Percentiles rank a stretch among this genome's conserved stretches.
These are phyloP conservation scores for Pistacia atlantica DNA, from an alignment of 345 rosid genomes.

Conservation along the genomic window DNA sequence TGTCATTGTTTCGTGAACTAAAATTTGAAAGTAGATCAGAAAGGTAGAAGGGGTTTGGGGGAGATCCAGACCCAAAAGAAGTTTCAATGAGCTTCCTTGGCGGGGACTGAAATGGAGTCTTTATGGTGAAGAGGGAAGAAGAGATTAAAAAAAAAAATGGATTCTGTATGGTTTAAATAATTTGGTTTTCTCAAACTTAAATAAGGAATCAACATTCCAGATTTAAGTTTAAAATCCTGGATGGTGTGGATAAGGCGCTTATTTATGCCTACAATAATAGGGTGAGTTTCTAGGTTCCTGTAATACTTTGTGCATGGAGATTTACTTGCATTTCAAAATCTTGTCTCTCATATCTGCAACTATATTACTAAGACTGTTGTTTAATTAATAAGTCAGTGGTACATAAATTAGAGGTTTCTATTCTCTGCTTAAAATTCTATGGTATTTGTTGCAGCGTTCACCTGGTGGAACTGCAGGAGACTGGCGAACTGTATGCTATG, in stretches of 20 bases:
- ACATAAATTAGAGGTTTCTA: background rate
- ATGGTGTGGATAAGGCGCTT: background rate
- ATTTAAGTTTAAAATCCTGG: background rate
- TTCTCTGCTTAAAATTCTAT: background rate
- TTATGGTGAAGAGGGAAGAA: background rate
- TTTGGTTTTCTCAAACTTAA: background rate
- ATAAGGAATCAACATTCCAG: background rate
- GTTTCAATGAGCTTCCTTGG: background rate
- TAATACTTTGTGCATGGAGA: background rate
- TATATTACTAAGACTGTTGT: background rate
- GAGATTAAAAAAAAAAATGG: background rate
- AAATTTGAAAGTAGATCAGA: background rate
- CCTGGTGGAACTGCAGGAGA: slow-evolving; percentile 80
- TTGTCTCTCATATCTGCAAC: background rate
- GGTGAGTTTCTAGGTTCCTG: background rate
- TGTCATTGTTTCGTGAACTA: background rate
- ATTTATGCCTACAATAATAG: background rate
- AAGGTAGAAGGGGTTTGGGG: background rate
- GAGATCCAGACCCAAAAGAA: background rate
- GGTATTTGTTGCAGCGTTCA: slow-evolving; percentile 57
- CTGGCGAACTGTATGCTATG: slow-evolving; percentile 85
- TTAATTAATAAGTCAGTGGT: background rate
- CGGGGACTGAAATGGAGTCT: background rate
- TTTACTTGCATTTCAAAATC: background rate
- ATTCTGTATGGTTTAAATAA: background rate